These are phyloP conservation scores for Hygrophorus pudorinus DNA, from an alignment of 768 basidiomycete species.

Conservation along the genomic window DNA sequence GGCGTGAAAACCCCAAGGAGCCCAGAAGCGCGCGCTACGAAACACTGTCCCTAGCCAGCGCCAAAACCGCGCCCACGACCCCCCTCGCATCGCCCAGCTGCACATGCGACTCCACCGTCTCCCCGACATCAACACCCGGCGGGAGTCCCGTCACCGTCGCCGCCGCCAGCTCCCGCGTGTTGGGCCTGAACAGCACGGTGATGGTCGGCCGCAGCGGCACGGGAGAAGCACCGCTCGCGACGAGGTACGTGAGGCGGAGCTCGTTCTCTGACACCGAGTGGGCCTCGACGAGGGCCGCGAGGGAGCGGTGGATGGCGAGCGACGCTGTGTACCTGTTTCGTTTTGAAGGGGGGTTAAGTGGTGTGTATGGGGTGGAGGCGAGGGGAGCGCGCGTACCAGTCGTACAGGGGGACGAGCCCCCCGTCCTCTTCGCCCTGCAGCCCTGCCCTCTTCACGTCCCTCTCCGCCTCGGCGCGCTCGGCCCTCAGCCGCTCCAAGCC, in stretches of 20 bases:
- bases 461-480: slow-evolving; percentile 62
- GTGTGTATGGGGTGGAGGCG: not conserved
- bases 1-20: too few relatives aligned
- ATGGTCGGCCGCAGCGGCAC: slow-evolving; percentile 31
- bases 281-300: slow-evolving; percentile 50
- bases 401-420: slow-evolving; percentile 53
- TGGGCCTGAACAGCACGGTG: slow-evolving; percentile 57
- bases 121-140: slow-evolving; percentile 31
- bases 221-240: slow-evolving; percentile 25
- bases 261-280: slow-evolving; percentile 66
- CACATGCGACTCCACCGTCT: slow-evolving; percentile 52
- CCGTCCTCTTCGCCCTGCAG: slow-evolving; percentile 62
- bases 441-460: slow-evolving; percentile 29
- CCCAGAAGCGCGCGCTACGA: too few relatives aligned
- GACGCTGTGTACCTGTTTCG: slow-evolving; percentile 73
- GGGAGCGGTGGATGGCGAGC: slow-evolving; percentile 50
- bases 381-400: slow-evolving; percentile 40
- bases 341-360: not conserved
- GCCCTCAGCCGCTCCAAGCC: slow-evolving; percentile 51
- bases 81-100: slow-evolving; percentile 58
- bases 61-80: slow-evolving; percentile 50
- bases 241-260: slow-evolving; percentile 55
- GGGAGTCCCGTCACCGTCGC: slow-evolving; percentile 41
- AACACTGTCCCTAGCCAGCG: slow-evolving; percentile 34
- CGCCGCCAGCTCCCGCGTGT: slow-evolving; percentile 54